Evolutionary conservation across 306 rosid species (phyloP).

Genomic region (Cyamopsis tetragonoloba): DNA sequence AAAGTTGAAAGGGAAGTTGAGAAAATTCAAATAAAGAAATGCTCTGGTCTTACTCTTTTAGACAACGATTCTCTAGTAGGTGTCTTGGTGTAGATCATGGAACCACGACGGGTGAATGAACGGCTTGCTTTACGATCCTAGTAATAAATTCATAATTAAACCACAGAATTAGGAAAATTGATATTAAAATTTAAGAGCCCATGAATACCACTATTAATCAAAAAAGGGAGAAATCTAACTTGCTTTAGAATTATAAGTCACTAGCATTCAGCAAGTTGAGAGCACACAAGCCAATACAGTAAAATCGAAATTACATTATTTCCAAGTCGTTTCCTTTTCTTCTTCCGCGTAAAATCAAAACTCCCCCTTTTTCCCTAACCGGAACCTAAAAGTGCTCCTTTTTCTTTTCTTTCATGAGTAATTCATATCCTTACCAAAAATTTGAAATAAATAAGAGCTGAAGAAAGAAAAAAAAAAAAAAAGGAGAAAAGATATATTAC

Average conservation of each 20-base stretch:
- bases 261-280: not conserved
- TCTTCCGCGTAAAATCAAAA: not conserved
- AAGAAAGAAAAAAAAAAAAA: not conserved
- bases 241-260: not conserved
- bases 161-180: not conserved
- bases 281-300: not conserved
- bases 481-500: slow-evolving; percentile 25
- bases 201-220: not conserved
- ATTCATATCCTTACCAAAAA: not conserved
- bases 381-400: not conserved
- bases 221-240: not conserved
- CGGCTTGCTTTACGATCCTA: slow-evolving; percentile 85
- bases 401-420: not conserved
- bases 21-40: slow-evolving; percentile 12
- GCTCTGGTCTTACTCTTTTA: slow-evolving; percentile 47
- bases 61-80: slow-evolving; percentile 75
- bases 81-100: slow-evolving; percentile 85
- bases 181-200: not conserved
- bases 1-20: not conserved
- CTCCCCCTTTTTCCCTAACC: too few relatives aligned
- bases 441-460: not conserved
- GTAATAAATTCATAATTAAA: slow-evolving; percentile 20
- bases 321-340: not conserved
- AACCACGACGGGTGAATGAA: slow-evolving; percentile 85
- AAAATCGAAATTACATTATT: not conserved